A percentile compares a stretch with the other conserved stretches of the same genome.
phyloP scores from a whole-genome alignment of 768 basidiomycete genomes.

The Trametes maxima region DNA sequence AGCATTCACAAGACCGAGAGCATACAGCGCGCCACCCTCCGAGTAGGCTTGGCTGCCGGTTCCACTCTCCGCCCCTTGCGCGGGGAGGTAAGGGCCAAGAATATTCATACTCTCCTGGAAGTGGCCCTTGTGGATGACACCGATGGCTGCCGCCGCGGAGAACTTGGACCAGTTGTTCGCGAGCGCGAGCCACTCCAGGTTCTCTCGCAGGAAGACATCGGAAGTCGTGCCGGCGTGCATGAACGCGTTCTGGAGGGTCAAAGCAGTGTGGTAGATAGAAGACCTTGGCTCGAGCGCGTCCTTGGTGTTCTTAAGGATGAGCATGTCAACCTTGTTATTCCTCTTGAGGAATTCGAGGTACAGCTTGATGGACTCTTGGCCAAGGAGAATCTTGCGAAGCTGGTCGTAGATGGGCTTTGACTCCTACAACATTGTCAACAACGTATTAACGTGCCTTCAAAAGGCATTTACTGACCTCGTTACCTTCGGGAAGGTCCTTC shows the following conservation, averaged over 20 bases:
- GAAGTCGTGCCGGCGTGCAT: conserved; percentile 99
- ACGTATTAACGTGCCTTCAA: not conserved
- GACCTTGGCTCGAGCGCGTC: conserved; percentile 91
- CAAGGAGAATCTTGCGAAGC: conserved; percentile 81
- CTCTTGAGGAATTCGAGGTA: conserved; percentile 95
- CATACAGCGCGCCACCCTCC: conserved; percentile 96
- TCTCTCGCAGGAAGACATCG: conserved; percentile 90
- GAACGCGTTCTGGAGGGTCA: conserved; percentile 96
- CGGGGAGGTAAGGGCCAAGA: conserved; percentile 91
- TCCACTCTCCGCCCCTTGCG: conserved; percentile 71
- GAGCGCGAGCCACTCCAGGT: conserved; percentile 93
- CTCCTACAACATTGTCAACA: conserved; percentile 40
- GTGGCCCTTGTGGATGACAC: conserved; percentile 97
- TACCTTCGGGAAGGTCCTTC: conserved; percentile 66
- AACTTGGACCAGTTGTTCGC: conserved; percentile 99
- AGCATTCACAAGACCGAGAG: conserved; percentile 92
- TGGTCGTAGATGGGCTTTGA: conserved; percentile 70
- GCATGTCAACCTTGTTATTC: conserved; percentile 90
- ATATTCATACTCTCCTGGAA: conserved; percentile 92
- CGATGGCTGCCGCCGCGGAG: conserved; percentile 94
- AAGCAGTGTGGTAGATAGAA: conserved; percentile 95
- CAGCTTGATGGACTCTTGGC: conserved; percentile 89
- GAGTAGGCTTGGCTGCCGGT: conserved; percentile 83
- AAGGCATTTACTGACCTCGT: conserved; percentile 47
- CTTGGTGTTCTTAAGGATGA: conserved; percentile 94